phyloP scores from a whole-genome alignment of 257 asterid species.

The Capsicum pubescens region DNA sequence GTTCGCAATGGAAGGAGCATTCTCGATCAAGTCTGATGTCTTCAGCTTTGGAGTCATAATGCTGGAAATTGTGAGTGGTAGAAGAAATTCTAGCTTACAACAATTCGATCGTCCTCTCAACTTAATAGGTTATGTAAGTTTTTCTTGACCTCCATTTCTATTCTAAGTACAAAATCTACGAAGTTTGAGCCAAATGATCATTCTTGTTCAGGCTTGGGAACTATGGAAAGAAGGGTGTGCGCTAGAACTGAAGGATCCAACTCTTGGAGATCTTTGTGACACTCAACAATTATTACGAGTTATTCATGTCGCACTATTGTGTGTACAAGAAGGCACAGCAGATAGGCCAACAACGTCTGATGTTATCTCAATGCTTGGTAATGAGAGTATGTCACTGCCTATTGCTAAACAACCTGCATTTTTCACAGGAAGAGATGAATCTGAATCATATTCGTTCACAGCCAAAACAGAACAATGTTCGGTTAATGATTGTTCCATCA shows the following conservation, averaged over 20 bases:
- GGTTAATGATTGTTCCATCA: conserved; percentile 22
- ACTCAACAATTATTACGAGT: conserved; percentile 44
- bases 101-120: conserved; percentile 51
- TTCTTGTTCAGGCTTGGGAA: conserved; percentile 61
- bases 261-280: conserved; percentile 39
- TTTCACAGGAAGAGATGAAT: conserved; percentile 40
- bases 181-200: not conserved
- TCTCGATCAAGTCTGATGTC: conserved; percentile 66
- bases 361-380: conserved; percentile 55
- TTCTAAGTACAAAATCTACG: not conserved
- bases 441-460: conserved; percentile 20
- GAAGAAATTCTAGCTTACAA: conserved; percentile 50
- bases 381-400: conserved; percentile 41
- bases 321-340: conserved; percentile 54
- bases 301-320: conserved; percentile 56
- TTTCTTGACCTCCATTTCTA: not conserved
- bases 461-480: conserved; percentile 20
- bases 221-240: conserved; percentile 42
- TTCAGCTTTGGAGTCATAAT: conserved; percentile 64
- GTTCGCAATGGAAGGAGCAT: conserved; percentile 70
- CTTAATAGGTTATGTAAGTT: conserved; percentile 67
- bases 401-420: conserved; percentile 49
- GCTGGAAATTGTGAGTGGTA: conserved; percentile 65
- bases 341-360: conserved; percentile 60
- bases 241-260: conserved; percentile 48